Evolutionary conservation across 2,329 filamentous ascomycete genomes (phyloP), one percentile per base, ranked within the genome.

Genomic region (Neonectria sp.): DNA sequence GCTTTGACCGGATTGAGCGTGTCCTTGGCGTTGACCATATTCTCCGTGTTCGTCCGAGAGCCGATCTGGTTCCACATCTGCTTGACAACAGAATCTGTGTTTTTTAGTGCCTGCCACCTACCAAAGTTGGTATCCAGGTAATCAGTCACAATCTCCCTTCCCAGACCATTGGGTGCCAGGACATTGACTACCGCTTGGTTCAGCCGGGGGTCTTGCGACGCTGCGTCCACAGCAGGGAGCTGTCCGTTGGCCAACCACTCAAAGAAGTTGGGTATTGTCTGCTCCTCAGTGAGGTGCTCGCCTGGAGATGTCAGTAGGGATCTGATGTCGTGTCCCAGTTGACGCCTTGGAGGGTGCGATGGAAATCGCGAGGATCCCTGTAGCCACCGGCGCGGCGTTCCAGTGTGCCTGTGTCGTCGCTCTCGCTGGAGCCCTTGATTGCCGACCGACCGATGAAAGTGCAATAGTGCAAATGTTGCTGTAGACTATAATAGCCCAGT

Each of bases 11-110:
- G 27, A 12, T 59, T 59, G 43, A 59, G 25, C 5, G 45, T 59
- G 45, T 51, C 29, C 17, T 59, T 29, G 40, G 43, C 45, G 31
- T 59, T 51, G 29, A 49, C 45, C 43, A 57, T 57, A 17, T 46
- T 29, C 37, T 46, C 40, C 4, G 37, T 29, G 55, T 48, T 58
- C 12, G 24, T 31, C 25, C 17, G 21, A 48, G 40, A 58, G 24
- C 55, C 55, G 29, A 58, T 46, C 12, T 31, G 6, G 11, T 58
- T n/a, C 40, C 25, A 58, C 25, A 58, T 58, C 37, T 33, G 37
- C n/a, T 27, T 48, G 17, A 58, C 17, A 17, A 21, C 24, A 33
- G 55, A 58, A 1, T 29, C 55, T 29, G 40, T 48, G 9, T 58
- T 45, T 21, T 9, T 9, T 21, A 6, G 13, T 45, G 12, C 40